These are phyloP conservation scores for Lathyrus oleraceus DNA, from an alignment of 306 rosid species.

Conservation along the genomic window DNA sequence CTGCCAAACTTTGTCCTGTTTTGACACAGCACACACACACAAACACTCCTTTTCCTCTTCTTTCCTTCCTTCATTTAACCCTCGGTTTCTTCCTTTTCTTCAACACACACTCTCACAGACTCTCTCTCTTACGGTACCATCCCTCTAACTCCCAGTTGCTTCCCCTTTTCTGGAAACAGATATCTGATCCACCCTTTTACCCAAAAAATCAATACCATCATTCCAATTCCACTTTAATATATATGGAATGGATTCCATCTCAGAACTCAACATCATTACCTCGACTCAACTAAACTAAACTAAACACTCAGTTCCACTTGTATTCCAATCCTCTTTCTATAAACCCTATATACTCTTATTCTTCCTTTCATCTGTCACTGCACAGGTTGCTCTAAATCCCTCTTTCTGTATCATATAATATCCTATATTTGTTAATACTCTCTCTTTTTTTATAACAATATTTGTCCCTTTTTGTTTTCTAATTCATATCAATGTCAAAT, in stretches of 20 bases:
- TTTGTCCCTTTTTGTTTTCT: neutral
- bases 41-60: neutral
- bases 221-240: constrained; percentile 18
- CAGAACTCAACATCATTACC: neutral
- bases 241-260: too few relatives aligned
- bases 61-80: constrained; percentile 34
- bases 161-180: constrained; percentile 46
- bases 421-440: neutral
- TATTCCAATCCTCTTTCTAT: neutral
- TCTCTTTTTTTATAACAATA: neutral
- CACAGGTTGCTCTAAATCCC: constrained; percentile 26
- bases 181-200: constrained; percentile 25
- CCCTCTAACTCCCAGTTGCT: constrained; percentile 43
- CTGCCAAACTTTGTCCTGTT: constrained; percentile 86
- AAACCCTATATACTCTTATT: neutral
- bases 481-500: neutral
- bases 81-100: constrained; percentile 35
- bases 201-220: constrained; percentile 19
- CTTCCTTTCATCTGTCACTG: constrained; percentile 17
- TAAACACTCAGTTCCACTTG: neutral
- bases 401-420: constrained; percentile 23
- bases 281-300: neutral
- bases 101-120: neutral
- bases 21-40: constrained; percentile 39
- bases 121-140: neutral